Evolutionary conservation across 352 stramenopile genomes (phyloP), one percentile per base, ranked within the genome.

Genomic region (Globisporangium cederbergense): DNA sequence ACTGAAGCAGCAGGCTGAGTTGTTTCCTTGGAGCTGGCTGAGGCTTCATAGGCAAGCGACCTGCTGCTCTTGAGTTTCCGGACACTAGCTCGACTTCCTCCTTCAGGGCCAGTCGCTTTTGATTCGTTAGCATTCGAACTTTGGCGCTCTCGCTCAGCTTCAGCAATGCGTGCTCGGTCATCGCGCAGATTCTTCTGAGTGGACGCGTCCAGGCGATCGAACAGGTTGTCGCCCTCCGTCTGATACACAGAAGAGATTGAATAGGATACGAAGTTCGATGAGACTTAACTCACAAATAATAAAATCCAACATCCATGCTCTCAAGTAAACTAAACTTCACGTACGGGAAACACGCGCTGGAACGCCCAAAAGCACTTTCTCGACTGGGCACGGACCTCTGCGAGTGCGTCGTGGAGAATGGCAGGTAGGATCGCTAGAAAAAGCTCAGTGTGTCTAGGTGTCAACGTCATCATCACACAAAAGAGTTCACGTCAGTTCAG

Each of bases 281-380:
- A 20, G 34, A 16, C n/a, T 54, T 7, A 22, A 16, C 36, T 11
- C 36, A 42, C 9, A 57, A 8, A 51, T 16, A 16, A 60, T 42
- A 42, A 14, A 30, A 58, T 16, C 2, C 4, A 22, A 43, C 30
- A 9, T 28, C 14, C 36, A 14, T 42, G 36, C 36, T 42, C 36
- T 42, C 36, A 14, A 11, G 14, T 42, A 42, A 42, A 16, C 36
- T 42, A 42, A 42, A 16, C 36, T 42, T 42, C 7, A 59, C 70
- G 14, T 68, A 88, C 82, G 30, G 78, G 68, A 38, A 93, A 95
- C 6, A 91, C 59, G 28, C 80, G 43, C 45, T 93, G 81, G 51
- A 87, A 82, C 14, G 81, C 76, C 86, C 86, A 95, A 56, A 83
- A 95, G 40, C 82, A 93, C 54, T 91, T 91, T 62, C 86, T 76